Base-by-base conservation (phyloP, 257 asterid genomes). In the Pogostemon cablin region DNA sequence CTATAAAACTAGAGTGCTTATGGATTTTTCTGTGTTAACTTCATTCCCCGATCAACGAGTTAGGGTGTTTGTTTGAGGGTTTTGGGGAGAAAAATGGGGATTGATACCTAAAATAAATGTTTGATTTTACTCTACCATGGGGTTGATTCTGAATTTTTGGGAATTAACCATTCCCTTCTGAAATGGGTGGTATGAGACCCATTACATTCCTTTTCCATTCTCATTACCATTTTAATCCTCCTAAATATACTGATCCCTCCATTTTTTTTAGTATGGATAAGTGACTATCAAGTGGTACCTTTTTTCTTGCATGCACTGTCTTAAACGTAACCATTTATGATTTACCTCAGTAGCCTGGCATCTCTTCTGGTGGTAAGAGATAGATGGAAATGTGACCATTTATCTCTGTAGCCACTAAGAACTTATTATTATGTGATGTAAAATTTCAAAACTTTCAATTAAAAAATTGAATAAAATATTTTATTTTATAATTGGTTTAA, bases 381-480 rank as follows among this genome's bases (percentile, higher is more conserved):
- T 71, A 32, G 3, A 34, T 7, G 7, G 64, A 41, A 48, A 59
- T 35, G 37, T 59, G 75, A 60, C 48, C 54, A 64, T 25, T 39
- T 64, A 47, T 40, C 48, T 15, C 46, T 34, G 70, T 62, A 44
- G 47, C 59, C 64, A 25, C 37, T n/a, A 43, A 42, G 60, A 42
- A 65, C 44, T 37, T 38, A 40, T 20, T 42, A 46, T 9, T 2
- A 4, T 65, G 20, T 34, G 59, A 9, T 62, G 20, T 49, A 1
- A 10, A 32, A 43, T 46, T 53, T 35, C 35, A 25, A 25, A 35
- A n/a, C 42, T 49, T 71, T 47, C 38, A 6, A 12, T 3, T 32
- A 8, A 25, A 49, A 9, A 50, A 62, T 20, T 62, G 52, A 50
- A 48, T 38, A 12, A 50, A 40, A 63, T 48, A 57, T 66, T 58